phyloP scores from a whole-genome alignment of 2,329 filamentous ascomycete species.

The Aspergillus pseudoterreus region DNA sequence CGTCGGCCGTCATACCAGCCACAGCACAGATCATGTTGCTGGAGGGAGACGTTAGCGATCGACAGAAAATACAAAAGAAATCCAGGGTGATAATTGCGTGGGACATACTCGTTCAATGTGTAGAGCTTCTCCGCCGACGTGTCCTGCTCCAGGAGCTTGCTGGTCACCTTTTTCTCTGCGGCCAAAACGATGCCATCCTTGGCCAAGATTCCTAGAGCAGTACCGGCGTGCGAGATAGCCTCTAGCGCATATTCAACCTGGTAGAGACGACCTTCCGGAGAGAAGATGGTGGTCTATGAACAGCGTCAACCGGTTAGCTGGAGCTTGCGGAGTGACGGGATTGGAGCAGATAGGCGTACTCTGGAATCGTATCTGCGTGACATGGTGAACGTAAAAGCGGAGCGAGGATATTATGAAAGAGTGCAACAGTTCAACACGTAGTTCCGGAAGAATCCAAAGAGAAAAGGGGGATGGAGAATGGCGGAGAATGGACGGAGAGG shows the following conservation, averaged over 20 bases:
- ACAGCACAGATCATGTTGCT: constrained; percentile 99
- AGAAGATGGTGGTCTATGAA: constrained; percentile 95
- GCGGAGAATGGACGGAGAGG: constrained; percentile 17
- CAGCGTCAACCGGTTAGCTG: constrained; percentile 34
- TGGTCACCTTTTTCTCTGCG: constrained; percentile 97
- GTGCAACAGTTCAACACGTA: background rate
- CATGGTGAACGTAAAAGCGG: constrained; percentile 56
- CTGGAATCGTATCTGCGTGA: constrained; percentile 96
- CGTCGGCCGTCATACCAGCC: constrained; percentile 97
- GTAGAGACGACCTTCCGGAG: constrained; percentile 94
- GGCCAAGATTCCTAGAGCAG: constrained; percentile 91
- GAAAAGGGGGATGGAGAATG: constrained; percentile 10
- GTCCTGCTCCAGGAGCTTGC: constrained; percentile 98
- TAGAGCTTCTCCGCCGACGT: constrained; percentile 99
- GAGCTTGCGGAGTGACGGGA: constrained; percentile 24
- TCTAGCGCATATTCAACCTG: constrained; percentile 99
- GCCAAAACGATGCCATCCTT: constrained; percentile 98
- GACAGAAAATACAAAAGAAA: background rate
- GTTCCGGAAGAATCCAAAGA: background rate
- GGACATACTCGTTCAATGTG: constrained; percentile 87
- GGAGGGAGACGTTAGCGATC: background rate
- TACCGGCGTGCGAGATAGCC: constrained; percentile 97
- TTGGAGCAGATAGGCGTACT: constrained; percentile 54
- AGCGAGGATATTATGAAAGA: constrained; percentile 10
- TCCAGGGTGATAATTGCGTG: background rate